Percentiles rank a stretch among this genome's conserved stretches.
Conservation (phyloP, 2,329 filamentous ascomycete species). For the Venturia effusa region DNA sequence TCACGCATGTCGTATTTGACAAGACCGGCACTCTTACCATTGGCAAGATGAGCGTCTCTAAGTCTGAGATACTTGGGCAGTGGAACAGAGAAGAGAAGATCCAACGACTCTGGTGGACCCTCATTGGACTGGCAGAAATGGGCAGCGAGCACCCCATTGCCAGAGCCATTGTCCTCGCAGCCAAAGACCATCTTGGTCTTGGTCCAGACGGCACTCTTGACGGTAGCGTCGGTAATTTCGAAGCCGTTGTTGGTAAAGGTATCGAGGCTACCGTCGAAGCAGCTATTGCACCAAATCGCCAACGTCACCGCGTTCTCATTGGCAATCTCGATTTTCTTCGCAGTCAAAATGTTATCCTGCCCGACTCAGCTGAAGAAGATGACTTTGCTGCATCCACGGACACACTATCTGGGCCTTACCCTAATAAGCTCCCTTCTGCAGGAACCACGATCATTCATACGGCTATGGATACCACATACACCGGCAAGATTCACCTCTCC, state of each 20-base stretch:
- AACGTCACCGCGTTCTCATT: constrained; percentile 67
- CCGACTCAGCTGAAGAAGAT: constrained; percentile 27
- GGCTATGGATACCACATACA: constrained; percentile 71
- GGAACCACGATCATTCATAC: constrained; percentile 88
- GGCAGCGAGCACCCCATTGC: constrained; percentile 93
- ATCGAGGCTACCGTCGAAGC: constrained; percentile 76
- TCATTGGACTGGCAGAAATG: constrained; percentile 90
- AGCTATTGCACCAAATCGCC: constrained; percentile 52
- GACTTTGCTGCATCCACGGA: constrained; percentile 23
- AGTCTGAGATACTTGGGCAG: constrained; percentile 50
- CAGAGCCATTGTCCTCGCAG: constrained; percentile 68
- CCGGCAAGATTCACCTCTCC: constrained; percentile 71
- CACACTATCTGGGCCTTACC: constrained; percentile 4
- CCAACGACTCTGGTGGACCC: constrained; percentile 81
- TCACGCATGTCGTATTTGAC: constrained; percentile 84
- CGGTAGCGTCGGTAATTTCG: constrained; percentile 77
- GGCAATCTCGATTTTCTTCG: constrained; percentile 73
- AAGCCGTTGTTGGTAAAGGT: constrained; percentile 72
- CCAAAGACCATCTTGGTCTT: constrained; percentile 65
- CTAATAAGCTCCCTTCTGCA: constrained; percentile 25
- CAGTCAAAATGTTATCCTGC: constrained; percentile 57
- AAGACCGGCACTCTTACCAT: constrained; percentile 94
- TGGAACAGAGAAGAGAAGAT: constrained; percentile 63
- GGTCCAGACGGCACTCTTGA: constrained; percentile 64
- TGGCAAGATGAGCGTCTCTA: constrained; percentile 88